These are phyloP conservation scores for Hyaloscypha variabilis DNA, from an alignment of 495 filamentous ascomycete genomes.

Conservation along the genomic window DNA sequence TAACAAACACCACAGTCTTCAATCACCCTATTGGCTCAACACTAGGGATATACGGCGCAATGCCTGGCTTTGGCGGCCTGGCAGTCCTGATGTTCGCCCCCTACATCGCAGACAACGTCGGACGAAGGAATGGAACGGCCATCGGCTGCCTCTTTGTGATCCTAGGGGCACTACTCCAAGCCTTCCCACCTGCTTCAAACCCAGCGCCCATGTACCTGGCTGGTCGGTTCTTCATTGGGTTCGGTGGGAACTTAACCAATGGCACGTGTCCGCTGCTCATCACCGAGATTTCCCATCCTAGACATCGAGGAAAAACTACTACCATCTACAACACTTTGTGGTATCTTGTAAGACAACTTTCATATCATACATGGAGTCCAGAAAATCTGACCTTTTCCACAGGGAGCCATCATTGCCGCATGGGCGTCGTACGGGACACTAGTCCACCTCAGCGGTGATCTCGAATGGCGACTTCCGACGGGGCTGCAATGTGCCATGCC, in stretches of 20 bases:
- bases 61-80: slow-evolving; percentile 35
- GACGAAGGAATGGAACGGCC: slow-evolving; percentile 48
- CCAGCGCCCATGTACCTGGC: slow-evolving; percentile 47
- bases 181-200: slow-evolving; percentile 40
- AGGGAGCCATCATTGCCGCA: slow-evolving; percentile 51
- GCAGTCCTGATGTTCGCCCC: slow-evolving; percentile 42
- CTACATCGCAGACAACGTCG: slow-evolving; percentile 45
- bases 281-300: slow-evolving; percentile 50
- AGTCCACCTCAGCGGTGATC: slow-evolving; percentile 43
- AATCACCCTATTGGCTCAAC: slow-evolving; percentile 31
- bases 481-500: slow-evolving; percentile 48
- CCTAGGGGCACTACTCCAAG: slow-evolving; percentile 42
- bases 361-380: too few relatives aligned
- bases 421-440: slow-evolving; percentile 44
- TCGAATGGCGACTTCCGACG: slow-evolving; percentile 49
- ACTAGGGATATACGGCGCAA: slow-evolving; percentile 34
- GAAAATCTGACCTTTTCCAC: too few relatives aligned
- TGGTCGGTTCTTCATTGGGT: slow-evolving; percentile 53
- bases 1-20: slow-evolving; percentile 28
- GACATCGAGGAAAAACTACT: slow-evolving; percentile 45
- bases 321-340: slow-evolving; percentile 50
- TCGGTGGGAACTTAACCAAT: slow-evolving; percentile 53
- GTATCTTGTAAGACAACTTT: too few relatives aligned
- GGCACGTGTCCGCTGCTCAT: slow-evolving; percentile 50
- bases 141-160: slow-evolving; percentile 55